Evolutionary conservation across 495 filamentous ascomycete genomes (phyloP), one percentile per base, ranked within the genome.

Genomic region (Lasiosphaeria ovina): DNA sequence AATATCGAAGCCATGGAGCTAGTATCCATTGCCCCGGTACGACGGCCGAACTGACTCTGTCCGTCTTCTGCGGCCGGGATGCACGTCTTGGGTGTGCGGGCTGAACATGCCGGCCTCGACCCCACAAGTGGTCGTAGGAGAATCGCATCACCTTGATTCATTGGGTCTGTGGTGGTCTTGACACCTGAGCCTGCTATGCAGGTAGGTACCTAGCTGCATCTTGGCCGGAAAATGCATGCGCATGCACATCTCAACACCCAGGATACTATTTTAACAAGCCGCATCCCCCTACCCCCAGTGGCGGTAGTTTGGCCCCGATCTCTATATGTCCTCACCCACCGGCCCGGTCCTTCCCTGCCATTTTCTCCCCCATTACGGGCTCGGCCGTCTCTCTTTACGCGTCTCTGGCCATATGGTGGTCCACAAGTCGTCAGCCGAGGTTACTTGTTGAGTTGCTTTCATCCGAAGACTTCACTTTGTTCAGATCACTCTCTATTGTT

Each of bases 311-410:
- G 9, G 32, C 34, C 34, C 42, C 35, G 31, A 6, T 6, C 17
- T 57, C 42, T 6, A 4, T 12, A n/a, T 51, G 10, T 12, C 17
- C 6, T 40, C 35, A 8, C 16, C 10, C 45, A 14, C n/a, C 48
- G 34, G 3, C 24, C 44, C 17, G 6, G 36, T 62, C 59, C 32
- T 40, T 8, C 35, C 33, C 14, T 38, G 9, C 24, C 31, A 7
- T 58, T 17, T 34, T 12, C 45, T 58, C 51, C 33, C 9, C 40
- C 4, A 40, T 31, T 32, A 2, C 42, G n/a, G 32, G 2, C 34
- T 31, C 38, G 54, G 67, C 61, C 57, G 62, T 66, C 69, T 35
- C 55, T 72, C 67, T 61, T 69, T 69, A 67, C 62, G 62, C 62
- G 64, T 61, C 59, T 63, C 38, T 62, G 17, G 55, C 6, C 14